Base-by-base conservation (phyloP, 805 yeast genomes). In the Metschnikowia lachancei region DNA sequence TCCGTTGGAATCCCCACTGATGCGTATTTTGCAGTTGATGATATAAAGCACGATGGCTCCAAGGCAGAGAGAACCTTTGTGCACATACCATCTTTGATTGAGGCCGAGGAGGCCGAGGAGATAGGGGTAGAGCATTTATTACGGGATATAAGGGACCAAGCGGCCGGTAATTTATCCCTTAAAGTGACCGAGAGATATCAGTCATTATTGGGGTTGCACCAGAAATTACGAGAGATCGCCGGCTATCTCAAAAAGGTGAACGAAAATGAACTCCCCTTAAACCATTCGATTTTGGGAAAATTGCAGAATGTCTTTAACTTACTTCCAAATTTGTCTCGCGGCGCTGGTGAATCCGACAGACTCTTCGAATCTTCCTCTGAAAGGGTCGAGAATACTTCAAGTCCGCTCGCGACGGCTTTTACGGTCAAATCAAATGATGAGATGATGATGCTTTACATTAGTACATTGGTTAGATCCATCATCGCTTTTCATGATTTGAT, bases 21-120 rank as follows among this genome's bases (percentile, higher is more conserved):
- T 63, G 96, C 97, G 8, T 94, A 94, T 63, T 75, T 83, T 53
- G 95, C 97, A 3, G 81, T 92, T 32, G 98, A 94, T 63, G 98
- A 94, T 70, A 87, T 94, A 48, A 91, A 90, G 62, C 95, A 90
- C 59, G 98, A 94, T 66, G 99, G 99, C 17, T 81, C 96, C 1
- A 81, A 91, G 4, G 87, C 96, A 8, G 96, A 89, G 62, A 85
- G 85, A 68, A 90, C 97, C 3, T 94, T 94, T 70, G 80, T 87
- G 39, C 99, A 94, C 66, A 82, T 92, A 26, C 97, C 98, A 10
- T 87, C 97, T 12, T 75, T 80, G 24, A 89, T 95, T 53, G 92
- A 87, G 63, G 99, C 99, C 3, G 99, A 94, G 63, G 99, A 94
- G 64, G 99, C 99, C 9, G 99, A 94, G 69, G 99, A 94, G 68